Conservation (phyloP, 2,329 filamentous ascomycete species). For the Aspergillus cejpii region DNA sequence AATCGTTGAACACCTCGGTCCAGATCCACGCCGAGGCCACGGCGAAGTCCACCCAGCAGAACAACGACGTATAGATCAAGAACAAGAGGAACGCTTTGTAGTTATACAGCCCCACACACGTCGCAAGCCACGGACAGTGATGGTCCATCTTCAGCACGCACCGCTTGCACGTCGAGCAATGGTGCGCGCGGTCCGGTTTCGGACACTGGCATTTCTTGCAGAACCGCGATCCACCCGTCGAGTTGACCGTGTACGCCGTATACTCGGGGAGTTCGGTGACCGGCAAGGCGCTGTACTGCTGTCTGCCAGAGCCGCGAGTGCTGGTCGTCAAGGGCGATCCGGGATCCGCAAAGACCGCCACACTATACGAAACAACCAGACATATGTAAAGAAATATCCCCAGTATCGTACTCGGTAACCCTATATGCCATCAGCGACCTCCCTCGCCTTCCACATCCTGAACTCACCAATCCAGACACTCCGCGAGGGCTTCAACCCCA, state of each 20-base stretch:
- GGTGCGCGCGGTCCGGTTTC: conserved; percentile 93
- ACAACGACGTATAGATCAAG: conserved; percentile 78
- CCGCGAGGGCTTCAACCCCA: conserved; percentile 55
- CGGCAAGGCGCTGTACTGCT: conserved; percentile 68
- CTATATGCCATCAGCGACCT: conserved; percentile 16
- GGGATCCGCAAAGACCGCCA: conserved; percentile 86
- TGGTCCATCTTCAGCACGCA: conserved; percentile 99
- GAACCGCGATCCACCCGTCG: conserved; percentile 76
- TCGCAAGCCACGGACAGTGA: conserved; percentile 96
- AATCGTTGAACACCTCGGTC: conserved; percentile 67
- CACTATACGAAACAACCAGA: conserved; percentile 83
- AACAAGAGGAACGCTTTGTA: conserved; percentile 95
- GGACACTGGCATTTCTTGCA: conserved; percentile 96
- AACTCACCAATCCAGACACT: conserved; percentile 42
- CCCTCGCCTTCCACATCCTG: neutral
- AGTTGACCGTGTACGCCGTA: conserved; percentile 84
- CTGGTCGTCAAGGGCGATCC: conserved; percentile 53
- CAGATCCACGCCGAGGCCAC: conserved; percentile 77
- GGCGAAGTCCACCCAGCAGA: conserved; percentile 75
- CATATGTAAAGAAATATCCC: conserved; percentile 68
- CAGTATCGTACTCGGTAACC: conserved; percentile 49
- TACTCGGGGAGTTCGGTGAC: conserved; percentile 58
- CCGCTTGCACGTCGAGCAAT: conserved; percentile 88
- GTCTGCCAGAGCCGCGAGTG: conserved; percentile 24
- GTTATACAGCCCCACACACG: conserved; percentile 87